Conservation (phyloP, 331 rosid genomes). For the Arachis monticola region DNA sequence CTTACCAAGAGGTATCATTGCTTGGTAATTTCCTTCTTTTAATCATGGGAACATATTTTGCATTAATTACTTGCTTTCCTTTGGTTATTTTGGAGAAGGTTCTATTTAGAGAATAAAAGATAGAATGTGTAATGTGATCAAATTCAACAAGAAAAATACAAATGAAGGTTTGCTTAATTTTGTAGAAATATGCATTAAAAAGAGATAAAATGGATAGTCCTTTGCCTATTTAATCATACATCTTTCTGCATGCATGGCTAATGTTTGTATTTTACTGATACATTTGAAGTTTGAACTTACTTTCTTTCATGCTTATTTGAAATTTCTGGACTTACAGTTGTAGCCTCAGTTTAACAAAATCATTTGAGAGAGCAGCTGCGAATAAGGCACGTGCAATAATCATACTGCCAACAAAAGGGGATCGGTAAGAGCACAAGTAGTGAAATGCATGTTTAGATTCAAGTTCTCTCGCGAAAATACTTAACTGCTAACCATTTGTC, state of each 20-base stretch:
- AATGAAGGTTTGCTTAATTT: not conserved
- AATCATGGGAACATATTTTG: slow-evolving; percentile 20
- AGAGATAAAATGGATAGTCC: slow-evolving; percentile 7
- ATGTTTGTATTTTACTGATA: not conserved
- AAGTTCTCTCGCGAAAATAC: not conserved
- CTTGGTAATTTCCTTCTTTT: slow-evolving; percentile 42
- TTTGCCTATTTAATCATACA: not conserved
- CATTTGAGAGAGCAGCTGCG: slow-evolving; percentile 98
- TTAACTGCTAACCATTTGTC: slow-evolving; percentile 11
- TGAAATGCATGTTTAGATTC: too few species aligned
- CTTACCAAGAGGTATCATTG: slow-evolving; percentile 79
- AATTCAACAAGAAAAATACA: not conserved
- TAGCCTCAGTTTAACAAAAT: slow-evolving; percentile 84
- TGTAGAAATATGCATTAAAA: not conserved
- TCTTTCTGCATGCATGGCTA: not conserved
- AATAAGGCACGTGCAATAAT: slow-evolving; percentile 91
- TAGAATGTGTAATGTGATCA: not conserved
- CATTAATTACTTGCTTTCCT: slow-evolving; percentile 16
- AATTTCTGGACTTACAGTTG: slow-evolving; percentile 68
- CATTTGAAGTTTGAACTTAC: not conserved
- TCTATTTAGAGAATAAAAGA: not conserved
- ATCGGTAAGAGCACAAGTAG: slow-evolving; percentile 65
- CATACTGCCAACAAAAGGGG: slow-evolving; percentile 89
- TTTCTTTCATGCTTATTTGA: slow-evolving; percentile 43
- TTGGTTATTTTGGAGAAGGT: slow-evolving; percentile 24